Evolutionary conservation across 108 stramenopile species (phyloP).

Genomic region (Schizochytrium sp.): DNA sequence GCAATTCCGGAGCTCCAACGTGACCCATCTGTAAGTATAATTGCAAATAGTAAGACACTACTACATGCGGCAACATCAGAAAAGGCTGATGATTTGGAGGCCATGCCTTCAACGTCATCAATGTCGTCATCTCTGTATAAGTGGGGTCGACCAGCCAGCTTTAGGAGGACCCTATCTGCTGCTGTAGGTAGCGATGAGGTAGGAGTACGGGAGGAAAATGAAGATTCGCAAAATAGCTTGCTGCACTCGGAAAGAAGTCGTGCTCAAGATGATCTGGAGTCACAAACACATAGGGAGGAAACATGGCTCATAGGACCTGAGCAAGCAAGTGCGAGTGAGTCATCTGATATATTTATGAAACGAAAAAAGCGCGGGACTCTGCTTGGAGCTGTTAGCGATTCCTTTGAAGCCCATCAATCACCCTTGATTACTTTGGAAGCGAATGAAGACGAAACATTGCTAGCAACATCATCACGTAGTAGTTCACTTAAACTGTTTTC

Average conservation of each 20-base stretch:
- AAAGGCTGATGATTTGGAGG: no score
- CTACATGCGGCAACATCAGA: no score
- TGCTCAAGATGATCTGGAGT: background rate
- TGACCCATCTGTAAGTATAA: no score
- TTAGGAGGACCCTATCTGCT: background rate
- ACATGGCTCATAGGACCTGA: constrained; percentile 22
- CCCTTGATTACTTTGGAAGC: constrained; percentile 1
- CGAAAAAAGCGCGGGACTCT: background rate
- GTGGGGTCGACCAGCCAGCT: background rate
- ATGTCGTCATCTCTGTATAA: background rate
- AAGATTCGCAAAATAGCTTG: background rate
- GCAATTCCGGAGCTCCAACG: no score
- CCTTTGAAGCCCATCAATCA: background rate
- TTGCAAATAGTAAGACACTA: no score
- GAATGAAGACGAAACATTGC: background rate
- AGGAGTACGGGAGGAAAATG: background rate
- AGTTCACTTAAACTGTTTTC: background rate
- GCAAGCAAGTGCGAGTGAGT: background rate
- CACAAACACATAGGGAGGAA: background rate
- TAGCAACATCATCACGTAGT: background rate
- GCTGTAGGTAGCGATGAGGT: constrained; percentile 26
- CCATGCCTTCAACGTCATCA: background rate
- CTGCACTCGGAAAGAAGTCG: background rate
- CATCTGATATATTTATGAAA: background rate
- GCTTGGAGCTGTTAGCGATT: background rate